A percentile compares a stretch with the other conserved stretches of the same genome.
These are phyloP conservation scores for Diaporthe sp. DNA, from an alignment of 2,329 filamentous ascomycete species.

Conservation along the genomic window DNA sequence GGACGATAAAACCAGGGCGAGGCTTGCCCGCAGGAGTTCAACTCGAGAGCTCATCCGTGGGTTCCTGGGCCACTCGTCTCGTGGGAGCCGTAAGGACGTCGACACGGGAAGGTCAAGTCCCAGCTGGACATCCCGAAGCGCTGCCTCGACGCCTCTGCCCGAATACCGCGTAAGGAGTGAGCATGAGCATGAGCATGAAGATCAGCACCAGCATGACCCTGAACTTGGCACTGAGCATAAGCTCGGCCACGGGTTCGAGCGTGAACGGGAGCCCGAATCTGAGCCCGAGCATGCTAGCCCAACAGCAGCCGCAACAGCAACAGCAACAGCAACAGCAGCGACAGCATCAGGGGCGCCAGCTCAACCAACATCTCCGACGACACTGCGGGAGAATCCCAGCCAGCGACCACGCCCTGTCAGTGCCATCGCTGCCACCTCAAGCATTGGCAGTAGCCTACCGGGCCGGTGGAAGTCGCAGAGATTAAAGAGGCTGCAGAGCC, in stretches of 20 bases:
- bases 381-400: conserved; percentile 39
- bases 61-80: conserved; percentile 15
- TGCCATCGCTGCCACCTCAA: conserved; percentile 3
- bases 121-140: conserved; percentile 23
- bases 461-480: conserved; percentile 32
- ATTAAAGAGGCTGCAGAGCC: conserved; percentile 28
- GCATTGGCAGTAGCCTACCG: conserved; percentile 3
- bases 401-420: conserved; percentile 43
- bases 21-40: neutral
- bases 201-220: neutral
- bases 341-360: conserved; percentile 3
- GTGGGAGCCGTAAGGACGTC: conserved; percentile 3
- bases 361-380: neutral
- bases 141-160: conserved; percentile 21
- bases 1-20: conserved; percentile 15
- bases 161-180: neutral
- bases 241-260: conserved; percentile 17
- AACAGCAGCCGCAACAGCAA: neutral
- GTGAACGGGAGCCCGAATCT: neutral
- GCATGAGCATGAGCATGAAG: neutral
- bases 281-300: neutral
- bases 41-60: conserved; percentile 21
- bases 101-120: conserved; percentile 2
- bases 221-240: conserved; percentile 2
- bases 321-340: neutral